Conservation (phyloP, 2,329 filamentous ascomycete genomes). For the Cercospora berteroae region DNA sequence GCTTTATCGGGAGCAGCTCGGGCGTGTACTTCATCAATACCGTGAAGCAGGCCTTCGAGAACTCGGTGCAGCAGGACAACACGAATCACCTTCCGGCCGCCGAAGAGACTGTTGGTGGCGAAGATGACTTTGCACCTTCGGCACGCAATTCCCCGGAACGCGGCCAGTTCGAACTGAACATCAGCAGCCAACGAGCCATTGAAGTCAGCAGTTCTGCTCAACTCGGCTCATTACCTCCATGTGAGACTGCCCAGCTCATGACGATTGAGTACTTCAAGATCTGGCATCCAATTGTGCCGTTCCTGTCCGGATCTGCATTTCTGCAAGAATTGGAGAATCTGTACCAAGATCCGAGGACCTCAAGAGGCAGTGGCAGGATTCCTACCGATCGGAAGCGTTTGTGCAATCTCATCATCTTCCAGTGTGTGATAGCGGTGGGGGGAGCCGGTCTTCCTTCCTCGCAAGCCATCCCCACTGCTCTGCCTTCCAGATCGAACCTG, state of each 20-base stretch:
- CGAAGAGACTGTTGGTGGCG: slow-evolving; percentile 27
- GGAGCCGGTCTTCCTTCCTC: slow-evolving; percentile 17
- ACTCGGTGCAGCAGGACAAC: slow-evolving; percentile 19
- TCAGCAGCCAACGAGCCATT: slow-evolving; percentile 18
- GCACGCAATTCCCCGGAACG: slow-evolving; percentile 24
- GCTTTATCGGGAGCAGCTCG: slow-evolving; percentile 53
- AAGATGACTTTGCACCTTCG: slow-evolving; percentile 24
- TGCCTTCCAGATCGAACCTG: slow-evolving; percentile 38
- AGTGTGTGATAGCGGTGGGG: slow-evolving; percentile 54
- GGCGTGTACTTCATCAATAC: slow-evolving; percentile 57
- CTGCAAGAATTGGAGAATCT: slow-evolving; percentile 47
- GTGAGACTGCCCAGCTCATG: slow-evolving; percentile 43
- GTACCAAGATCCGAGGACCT: slow-evolving; percentile 35
- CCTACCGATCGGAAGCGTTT: slow-evolving; percentile 28
- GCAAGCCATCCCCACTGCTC: slow-evolving; percentile 37
- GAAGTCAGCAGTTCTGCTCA: slow-evolving; percentile 20
- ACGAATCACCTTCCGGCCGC: slow-evolving; percentile 19
- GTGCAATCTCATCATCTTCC: slow-evolving; percentile 44
- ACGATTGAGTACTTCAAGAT: slow-evolving; percentile 52
- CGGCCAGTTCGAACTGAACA: slow-evolving; percentile 20
- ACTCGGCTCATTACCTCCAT: slow-evolving; percentile 30
- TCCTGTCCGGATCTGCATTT: slow-evolving; percentile 52
- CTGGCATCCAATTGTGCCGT: slow-evolving; percentile 55
- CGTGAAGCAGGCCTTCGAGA: slow-evolving; percentile 52
- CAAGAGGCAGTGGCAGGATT: slow-evolving; percentile 32